These are phyloP conservation scores for Teratosphaeriaceae sp. DNA, from an alignment of 2,329 filamentous ascomycete species.

Conservation along the genomic window DNA sequence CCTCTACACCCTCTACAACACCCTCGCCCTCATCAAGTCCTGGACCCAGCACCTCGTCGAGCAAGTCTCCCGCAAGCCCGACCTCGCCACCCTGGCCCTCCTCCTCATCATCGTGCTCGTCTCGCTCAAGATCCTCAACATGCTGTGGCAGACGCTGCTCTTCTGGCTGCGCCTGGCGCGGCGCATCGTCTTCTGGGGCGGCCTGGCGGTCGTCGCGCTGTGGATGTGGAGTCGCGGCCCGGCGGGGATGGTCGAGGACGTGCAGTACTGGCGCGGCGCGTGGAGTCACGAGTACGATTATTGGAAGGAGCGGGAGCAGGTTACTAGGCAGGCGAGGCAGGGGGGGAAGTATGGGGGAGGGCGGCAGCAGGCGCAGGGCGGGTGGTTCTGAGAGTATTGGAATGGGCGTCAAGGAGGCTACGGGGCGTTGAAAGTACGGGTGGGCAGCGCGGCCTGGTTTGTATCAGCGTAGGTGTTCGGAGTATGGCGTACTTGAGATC, in stretches of 20 bases:
- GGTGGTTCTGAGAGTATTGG: slow-evolving; percentile 13
- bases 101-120: slow-evolving; percentile 58
- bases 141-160: slow-evolving; percentile 64
- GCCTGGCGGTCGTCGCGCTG: slow-evolving; percentile 48
- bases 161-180: slow-evolving; percentile 69
- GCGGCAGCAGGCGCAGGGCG: slow-evolving; percentile 25
- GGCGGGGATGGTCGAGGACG: slow-evolving; percentile 57
- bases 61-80: slow-evolving; percentile 31
- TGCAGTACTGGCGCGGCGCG: slow-evolving; percentile 31
- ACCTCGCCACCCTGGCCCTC: slow-evolving; percentile 47
- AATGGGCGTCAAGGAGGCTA: background rate
- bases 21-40: slow-evolving; percentile 17
- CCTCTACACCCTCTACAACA: slow-evolving; percentile 9
- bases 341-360: slow-evolving; percentile 9
- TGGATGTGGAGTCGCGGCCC: slow-evolving; percentile 57
- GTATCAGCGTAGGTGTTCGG: too few species aligned
- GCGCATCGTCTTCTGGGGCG: slow-evolving; percentile 57
- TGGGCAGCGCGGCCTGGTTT: too few species aligned
- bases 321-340: slow-evolving; percentile 20
- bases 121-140: slow-evolving; percentile 57
- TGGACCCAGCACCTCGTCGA: slow-evolving; percentile 25
- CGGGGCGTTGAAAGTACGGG: too few species aligned
- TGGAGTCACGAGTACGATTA: slow-evolving; percentile 35
- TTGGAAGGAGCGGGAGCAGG: slow-evolving; percentile 29
- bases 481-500: too few species aligned